Evolutionary conservation across 2,329 filamentous ascomycete genomes (phyloP).

Genomic region (Botryosphaeria agaves): DNA sequence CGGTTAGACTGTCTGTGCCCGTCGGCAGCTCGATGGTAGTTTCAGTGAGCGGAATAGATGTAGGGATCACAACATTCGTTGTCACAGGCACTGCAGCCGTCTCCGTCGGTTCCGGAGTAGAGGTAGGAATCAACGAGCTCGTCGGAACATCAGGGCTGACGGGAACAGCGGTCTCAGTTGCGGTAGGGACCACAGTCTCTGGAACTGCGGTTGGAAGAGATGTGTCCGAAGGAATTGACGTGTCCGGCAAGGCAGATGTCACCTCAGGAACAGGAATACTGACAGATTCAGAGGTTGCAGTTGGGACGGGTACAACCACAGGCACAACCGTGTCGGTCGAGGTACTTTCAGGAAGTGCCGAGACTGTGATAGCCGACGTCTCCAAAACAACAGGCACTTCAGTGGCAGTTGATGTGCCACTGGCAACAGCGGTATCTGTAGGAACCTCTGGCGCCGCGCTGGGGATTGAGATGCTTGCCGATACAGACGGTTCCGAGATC

Average conservation of each 20-base stretch:
- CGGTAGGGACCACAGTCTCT: no score
- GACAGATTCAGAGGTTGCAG: slow-evolving; percentile 1
- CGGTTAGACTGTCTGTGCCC: no score
- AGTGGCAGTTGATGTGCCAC: slow-evolving; percentile 3
- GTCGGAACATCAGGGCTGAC: no score
- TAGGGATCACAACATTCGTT: no score
- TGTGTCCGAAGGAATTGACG: neutral
- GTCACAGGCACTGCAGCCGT: no score
- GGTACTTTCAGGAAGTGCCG: neutral
- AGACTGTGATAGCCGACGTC: neutral
- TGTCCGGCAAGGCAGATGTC: slow-evolving; percentile 1
- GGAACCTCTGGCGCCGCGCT: slow-evolving; percentile 1
- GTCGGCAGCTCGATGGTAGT: no score
- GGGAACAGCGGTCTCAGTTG: no score
- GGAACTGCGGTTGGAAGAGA: no score
- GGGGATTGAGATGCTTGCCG: neutral
- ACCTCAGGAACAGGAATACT: slow-evolving; percentile 1
- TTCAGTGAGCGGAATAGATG: no score
- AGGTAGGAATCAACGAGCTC: no score
- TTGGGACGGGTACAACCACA: no score
- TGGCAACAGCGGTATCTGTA: slow-evolving; percentile 5
- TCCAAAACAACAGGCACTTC: neutral
- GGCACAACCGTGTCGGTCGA: slow-evolving; percentile 1
- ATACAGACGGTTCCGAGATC: neutral
- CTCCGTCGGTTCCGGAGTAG: no score